Evolutionary conservation across 768 basidiomycete genomes (phyloP).

Genomic region (Holtermanniella nyarrowii): DNA sequence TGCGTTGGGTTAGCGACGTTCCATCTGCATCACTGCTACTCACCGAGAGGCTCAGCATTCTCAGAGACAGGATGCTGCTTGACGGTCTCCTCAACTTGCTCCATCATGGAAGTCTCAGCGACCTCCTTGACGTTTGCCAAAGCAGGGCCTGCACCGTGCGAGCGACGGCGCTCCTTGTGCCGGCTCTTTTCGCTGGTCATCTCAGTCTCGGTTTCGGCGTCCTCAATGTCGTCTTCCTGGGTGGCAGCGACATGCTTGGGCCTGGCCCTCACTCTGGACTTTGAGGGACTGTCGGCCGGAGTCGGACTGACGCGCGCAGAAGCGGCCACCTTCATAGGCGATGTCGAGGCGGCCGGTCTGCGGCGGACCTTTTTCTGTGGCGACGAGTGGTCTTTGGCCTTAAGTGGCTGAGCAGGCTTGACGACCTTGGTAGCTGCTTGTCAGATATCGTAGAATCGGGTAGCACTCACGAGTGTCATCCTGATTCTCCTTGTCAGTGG

Average conservation of each 20-base stretch:
- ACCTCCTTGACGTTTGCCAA: not conserved
- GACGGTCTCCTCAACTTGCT: not conserved
- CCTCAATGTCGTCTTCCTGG: too few species aligned
- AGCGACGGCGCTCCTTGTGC: not conserved
- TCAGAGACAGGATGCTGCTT: conserved; percentile 1
- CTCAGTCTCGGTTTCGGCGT: too few species aligned
- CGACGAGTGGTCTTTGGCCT: conserved; percentile 13
- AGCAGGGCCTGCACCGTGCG: not conserved
- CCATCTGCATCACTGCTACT: too few species aligned
- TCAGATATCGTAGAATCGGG: not conserved
- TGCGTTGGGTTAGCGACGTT: too few species aligned
- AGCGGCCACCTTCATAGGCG: not conserved
- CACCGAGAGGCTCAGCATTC: too few species aligned
- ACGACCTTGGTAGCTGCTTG: conserved; percentile 23
- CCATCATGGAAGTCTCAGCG: not conserved
- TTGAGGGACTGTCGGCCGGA: too few species aligned
- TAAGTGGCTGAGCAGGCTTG: conserved; percentile 28
- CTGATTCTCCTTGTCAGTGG: conserved; percentile 7
- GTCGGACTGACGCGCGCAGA: too few species aligned
- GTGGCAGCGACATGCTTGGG: too few species aligned
- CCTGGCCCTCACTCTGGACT: too few species aligned
- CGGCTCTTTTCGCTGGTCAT: too few species aligned
- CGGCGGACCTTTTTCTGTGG: not conserved
- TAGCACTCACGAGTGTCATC: conserved; percentile 26
- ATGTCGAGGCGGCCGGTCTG: not conserved